phyloP scores from a whole-genome alignment of 1,284 basidiomycete species.

The Cystobasidium slooffiae region DNA sequence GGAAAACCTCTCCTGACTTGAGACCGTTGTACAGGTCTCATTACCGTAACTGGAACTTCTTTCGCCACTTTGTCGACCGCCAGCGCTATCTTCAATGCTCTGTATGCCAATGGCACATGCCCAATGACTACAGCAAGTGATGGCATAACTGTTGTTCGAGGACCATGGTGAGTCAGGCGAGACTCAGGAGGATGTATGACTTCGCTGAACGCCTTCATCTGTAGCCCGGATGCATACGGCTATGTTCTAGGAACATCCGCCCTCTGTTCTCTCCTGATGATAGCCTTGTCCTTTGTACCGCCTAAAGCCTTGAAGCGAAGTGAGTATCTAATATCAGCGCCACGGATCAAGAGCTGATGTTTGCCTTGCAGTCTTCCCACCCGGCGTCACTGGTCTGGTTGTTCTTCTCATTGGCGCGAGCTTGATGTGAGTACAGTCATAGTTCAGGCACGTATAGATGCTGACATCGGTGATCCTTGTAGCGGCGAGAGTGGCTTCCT shows the following conservation, averaged over 20 bases:
- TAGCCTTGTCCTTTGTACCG: constrained; percentile 71
- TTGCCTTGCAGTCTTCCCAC: constrained; percentile 27
- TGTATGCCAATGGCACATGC: constrained; percentile 80
- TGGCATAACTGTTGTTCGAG: constrained; percentile 68
- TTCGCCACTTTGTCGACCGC: constrained; percentile 76
- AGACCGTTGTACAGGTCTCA: constrained; percentile 71
- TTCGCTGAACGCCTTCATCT: background rate
- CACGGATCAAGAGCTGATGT: background rate
- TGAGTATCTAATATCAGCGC: background rate
- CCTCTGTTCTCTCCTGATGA: constrained; percentile 79
- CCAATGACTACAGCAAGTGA: constrained; percentile 65
- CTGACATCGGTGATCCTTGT: background rate
- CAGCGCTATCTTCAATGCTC: constrained; percentile 63
- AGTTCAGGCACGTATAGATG: too few relatives aligned
- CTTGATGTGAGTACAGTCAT: constrained; percentile 60
- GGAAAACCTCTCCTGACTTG: too few relatives aligned
- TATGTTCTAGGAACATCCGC: constrained; percentile 70
- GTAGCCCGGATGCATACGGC: constrained; percentile 53
- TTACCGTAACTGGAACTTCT: constrained; percentile 83
- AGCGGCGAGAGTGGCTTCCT: constrained; percentile 70
- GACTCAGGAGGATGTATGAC: too few relatives aligned
- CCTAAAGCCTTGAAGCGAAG: constrained; percentile 65
- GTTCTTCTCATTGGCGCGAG: constrained; percentile 77
- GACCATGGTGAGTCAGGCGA: constrained; percentile 55
- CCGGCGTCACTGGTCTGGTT: constrained; percentile 64